Evolutionary conservation across 75 land plant species (phyloP).

Genomic region (Chamaecyparis obtusa): DNA sequence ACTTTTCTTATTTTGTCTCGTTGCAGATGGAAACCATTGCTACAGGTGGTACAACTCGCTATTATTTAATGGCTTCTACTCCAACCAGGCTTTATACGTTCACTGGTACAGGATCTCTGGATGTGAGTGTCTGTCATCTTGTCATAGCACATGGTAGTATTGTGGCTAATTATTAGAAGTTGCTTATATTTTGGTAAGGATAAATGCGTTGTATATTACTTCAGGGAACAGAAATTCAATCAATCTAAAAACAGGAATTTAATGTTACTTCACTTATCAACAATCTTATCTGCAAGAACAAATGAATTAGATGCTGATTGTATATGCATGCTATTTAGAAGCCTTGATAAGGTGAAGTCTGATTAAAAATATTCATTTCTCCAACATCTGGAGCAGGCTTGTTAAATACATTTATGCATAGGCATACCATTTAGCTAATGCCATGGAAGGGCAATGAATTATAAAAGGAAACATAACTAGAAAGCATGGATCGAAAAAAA

Average conservation of each 20-base stretch:
- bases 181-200: background rate
- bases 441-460: background rate
- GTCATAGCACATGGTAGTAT: background rate
- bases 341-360: background rate
- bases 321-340: background rate
- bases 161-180: background rate
- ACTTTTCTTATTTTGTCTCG: background rate
- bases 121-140: constrained; percentile 38
- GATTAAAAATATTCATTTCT: background rate
- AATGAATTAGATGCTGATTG: background rate
- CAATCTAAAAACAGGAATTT: too few relatives aligned
- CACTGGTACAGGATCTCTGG: constrained; percentile 79
- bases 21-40: constrained; percentile 90
- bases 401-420: background rate
- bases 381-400: background rate
- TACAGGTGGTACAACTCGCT: constrained; percentile 51
- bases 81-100: constrained; percentile 83
- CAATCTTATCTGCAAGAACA: background rate
- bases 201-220: too few relatives aligned
- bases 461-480: background rate
- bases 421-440: background rate
- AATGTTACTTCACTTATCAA: background rate
- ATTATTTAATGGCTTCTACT: constrained; percentile 94
- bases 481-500: background rate
- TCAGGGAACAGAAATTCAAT: too few relatives aligned